Conservation (phyloP, 2,329 filamentous ascomycete genomes). For the Phaeosphaeriaceae sp. region DNA sequence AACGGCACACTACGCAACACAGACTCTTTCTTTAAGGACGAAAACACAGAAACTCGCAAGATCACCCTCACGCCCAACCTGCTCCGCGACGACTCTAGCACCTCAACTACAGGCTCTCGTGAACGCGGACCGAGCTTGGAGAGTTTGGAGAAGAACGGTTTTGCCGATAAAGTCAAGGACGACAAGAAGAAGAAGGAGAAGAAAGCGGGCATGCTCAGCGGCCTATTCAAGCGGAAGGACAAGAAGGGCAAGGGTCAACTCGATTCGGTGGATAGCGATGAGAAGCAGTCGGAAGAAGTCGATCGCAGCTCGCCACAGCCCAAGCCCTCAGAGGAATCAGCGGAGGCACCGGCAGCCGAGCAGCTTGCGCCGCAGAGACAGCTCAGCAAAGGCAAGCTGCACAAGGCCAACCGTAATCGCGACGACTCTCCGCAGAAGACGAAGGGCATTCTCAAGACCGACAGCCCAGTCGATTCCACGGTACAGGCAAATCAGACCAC, state of each 20-base stretch:
- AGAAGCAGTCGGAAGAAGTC: constrained; percentile 51
- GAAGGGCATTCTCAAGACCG: constrained; percentile 40
- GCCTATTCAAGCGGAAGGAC: constrained; percentile 71
- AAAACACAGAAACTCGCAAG: constrained; percentile 93
- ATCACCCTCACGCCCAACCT: constrained; percentile 95
- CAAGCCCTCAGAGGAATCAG: constrained; percentile 38
- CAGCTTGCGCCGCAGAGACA: constrained; percentile 38
- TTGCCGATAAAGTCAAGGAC: constrained; percentile 69
- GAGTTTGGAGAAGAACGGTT: constrained; percentile 72
- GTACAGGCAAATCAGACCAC: constrained; percentile 22
- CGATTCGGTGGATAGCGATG: constrained; percentile 51
- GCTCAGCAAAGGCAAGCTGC: constrained; percentile 48
- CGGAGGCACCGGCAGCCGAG: constrained; percentile 40
- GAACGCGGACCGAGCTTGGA: constrained; percentile 74
- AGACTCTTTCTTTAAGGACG: constrained; percentile 97
- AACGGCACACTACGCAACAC: constrained; percentile 90
- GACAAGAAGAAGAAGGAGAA: constrained; percentile 77
- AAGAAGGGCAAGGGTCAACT: constrained; percentile 56
- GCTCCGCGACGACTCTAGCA: constrained; percentile 76
- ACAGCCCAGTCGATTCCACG: constrained; percentile 37
- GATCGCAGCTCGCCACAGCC: constrained; percentile 44
- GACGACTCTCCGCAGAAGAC: constrained; percentile 43
- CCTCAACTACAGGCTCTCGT: constrained; percentile 44
- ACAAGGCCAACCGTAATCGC: constrained; percentile 41
- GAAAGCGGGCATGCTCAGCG: constrained; percentile 75